Conservation (phyloP, 1,284 basidiomycete species). For the Porogramme epimiltina region DNA sequence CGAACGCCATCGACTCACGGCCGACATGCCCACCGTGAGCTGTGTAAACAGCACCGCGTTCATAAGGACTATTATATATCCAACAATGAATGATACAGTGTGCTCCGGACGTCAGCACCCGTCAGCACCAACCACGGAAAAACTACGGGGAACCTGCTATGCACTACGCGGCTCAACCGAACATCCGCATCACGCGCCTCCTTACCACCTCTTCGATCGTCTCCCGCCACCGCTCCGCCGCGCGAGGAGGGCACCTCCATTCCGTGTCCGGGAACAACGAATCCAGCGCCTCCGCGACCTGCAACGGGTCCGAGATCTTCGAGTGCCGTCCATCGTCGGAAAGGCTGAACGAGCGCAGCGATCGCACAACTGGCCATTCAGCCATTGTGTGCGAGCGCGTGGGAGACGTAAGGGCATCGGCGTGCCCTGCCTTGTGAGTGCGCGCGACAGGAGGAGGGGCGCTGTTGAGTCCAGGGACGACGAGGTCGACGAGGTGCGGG, state of each 20-base stretch:
- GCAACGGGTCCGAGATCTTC: conserved; percentile 12
- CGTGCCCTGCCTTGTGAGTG: no score
- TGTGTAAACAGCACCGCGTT: no score
- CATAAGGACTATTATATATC: no score
- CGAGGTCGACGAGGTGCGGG: conserved; percentile 5
- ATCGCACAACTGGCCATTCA: no score
- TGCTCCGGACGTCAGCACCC: no score
- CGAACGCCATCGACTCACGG: no score
- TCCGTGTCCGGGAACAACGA: conserved; percentile 15
- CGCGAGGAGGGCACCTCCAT: conserved; percentile 13
- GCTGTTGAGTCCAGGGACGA: conserved; percentile 13
- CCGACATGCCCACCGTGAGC: no score
- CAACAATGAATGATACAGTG: no score
- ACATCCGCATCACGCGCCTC: conserved; percentile 9
- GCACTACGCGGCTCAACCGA: not conserved
- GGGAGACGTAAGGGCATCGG: no score
- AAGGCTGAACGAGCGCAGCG: conserved; percentile 10
- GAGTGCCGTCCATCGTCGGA: conserved; percentile 13
- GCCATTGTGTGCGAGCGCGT: no score
- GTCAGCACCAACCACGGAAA: no score
- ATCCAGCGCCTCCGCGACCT: conserved; percentile 13
- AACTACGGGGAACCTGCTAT: no score
- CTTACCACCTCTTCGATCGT: conserved; percentile 13
- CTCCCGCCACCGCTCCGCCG: conserved; percentile 15
- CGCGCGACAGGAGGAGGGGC: not conserved